Evolutionary conservation across 805 yeast genomes (phyloP).

Genomic region (Torulaspora maleeae): DNA sequence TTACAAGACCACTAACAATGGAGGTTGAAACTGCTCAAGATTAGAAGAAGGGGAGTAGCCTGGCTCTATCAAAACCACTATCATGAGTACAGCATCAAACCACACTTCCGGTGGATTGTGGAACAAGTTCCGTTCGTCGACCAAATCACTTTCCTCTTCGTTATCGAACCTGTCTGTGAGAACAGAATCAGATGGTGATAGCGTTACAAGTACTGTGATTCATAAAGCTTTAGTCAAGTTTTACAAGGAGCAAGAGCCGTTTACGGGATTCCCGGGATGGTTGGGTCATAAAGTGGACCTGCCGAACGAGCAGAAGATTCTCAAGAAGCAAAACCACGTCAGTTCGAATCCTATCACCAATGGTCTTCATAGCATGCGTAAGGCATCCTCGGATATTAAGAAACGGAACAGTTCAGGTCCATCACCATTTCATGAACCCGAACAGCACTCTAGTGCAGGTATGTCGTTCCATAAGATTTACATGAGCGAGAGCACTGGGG

Average conservation of each 20-base stretch:
- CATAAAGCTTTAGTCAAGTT: constrained; percentile 42
- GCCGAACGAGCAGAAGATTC: constrained; percentile 32
- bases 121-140: constrained; percentile 32
- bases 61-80: not conserved
- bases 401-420: constrained; percentile 3
- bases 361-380: constrained; percentile 12
- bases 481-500: constrained; percentile 7
- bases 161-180: constrained; percentile 26
- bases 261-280: constrained; percentile 38
- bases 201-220: constrained; percentile 41
- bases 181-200: constrained; percentile 42
- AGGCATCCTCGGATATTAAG: constrained; percentile 12
- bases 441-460: constrained; percentile 15
- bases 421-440: constrained; percentile 6
- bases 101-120: constrained; percentile 27
- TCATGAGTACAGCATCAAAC: constrained; percentile 10
- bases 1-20: not conserved
- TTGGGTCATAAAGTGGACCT: constrained; percentile 35
- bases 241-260: constrained; percentile 35
- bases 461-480: constrained; percentile 29
- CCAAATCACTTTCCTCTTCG: constrained; percentile 31
- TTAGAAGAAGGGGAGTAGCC: not conserved
- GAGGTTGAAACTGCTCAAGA: not conserved
- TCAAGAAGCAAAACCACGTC: constrained; percentile 24
- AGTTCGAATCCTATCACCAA: constrained; percentile 9